Evolutionary conservation across 2,329 filamentous ascomycete genomes (phyloP), one percentile per base, ranked within the genome.

Genomic region (Myriosclerotinia scirpicola): DNA sequence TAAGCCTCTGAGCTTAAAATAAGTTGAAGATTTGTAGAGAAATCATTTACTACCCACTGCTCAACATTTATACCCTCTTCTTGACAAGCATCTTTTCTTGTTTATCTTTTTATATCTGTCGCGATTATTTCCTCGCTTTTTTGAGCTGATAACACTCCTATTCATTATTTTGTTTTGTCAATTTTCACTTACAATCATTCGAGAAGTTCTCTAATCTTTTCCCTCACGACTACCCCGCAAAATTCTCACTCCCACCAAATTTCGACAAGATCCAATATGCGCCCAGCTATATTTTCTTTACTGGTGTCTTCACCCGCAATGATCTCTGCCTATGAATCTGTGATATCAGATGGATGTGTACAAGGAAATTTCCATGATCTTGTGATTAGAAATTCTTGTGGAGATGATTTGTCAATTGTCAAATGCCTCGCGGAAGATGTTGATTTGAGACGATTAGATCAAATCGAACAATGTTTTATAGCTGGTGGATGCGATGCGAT

Each of bases 401-500:
- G 70, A 17, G 54, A 68, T 38, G 54, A 67, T 34, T 53, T 68
- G 17, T 59, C 38, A 17, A 70, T 75, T 48, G 60, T 68, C 30
- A 62, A 67, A 67, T 74, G 73, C 65, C 68, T 75, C 12, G 52
- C 38, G 20, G 36, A 53, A 56, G 59, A 64, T 34, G 62, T 68
- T 26, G 67, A 71, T 61, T 61, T 72, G 4, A 52, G 68, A 34
- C 52, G 55, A 4, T 48, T 71, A 50, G 65, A 69, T 38, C 67
- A 71, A 34, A 69, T 75, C 20, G 68, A 71, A 52, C 63, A 68
- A 63, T 75, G 74, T 53, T 73, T 71, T 52, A 55, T 66, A 54
- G 64, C 64, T 42, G 68, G 63, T 15, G 73, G 73, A 52, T 75
- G 74, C 63, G 54, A 66, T 12, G 56, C 54, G 14, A 52, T 56